A percentile compares a stretch with the other conserved stretches of the same genome.
These are phyloP conservation scores for Simplicillium sp. DNA, from an alignment of 2,329 filamentous ascomycete species.

Conservation along the genomic window DNA sequence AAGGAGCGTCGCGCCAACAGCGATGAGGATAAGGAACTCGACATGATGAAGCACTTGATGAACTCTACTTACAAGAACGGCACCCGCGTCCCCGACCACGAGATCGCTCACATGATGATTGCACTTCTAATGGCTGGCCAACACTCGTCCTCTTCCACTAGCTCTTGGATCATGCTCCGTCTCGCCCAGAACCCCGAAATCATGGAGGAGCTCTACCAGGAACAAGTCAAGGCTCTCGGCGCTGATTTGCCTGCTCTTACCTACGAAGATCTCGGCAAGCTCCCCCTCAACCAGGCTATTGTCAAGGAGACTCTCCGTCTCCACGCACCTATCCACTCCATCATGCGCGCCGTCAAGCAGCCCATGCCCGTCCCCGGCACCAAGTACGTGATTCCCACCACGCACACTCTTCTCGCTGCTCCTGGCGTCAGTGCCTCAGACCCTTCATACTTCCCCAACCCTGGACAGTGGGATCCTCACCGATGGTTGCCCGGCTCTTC, in stretches of 20 bases:
- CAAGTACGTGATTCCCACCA: conserved; percentile 71
- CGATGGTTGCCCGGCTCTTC: conserved; percentile 68
- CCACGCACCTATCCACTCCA: conserved; percentile 89
- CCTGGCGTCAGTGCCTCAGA: conserved; percentile 73
- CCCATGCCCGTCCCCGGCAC: conserved; percentile 79
- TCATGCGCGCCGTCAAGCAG: conserved; percentile 84
- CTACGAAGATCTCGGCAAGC: conserved; percentile 68
- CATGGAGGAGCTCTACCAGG: conserved; percentile 70
- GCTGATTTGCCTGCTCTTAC: conserved; percentile 63
- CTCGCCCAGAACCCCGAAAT: conserved; percentile 70
- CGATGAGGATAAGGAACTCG: conserved; percentile 43
- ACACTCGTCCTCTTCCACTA: conserved; percentile 78
- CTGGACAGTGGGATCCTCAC: conserved; percentile 78
- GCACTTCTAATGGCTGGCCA: conserved; percentile 87
- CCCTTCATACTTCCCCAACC: conserved; percentile 69
- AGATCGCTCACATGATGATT: conserved; percentile 91
- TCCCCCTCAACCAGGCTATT: conserved; percentile 74
- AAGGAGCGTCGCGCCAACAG: conserved; percentile 51
- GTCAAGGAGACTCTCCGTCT: conserved; percentile 88
- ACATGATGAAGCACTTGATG: conserved; percentile 92
- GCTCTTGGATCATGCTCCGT: conserved; percentile 75
- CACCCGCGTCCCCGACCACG: conserved; percentile 65
- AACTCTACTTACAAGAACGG: conserved; percentile 78
- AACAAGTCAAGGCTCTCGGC: conserved; percentile 69
- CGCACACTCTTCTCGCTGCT: conserved; percentile 73